Evolutionary conservation across 768 basidiomycete genomes (phyloP), one percentile per base, ranked within the genome.

Genomic region (Rhizopogon roseolus): DNA sequence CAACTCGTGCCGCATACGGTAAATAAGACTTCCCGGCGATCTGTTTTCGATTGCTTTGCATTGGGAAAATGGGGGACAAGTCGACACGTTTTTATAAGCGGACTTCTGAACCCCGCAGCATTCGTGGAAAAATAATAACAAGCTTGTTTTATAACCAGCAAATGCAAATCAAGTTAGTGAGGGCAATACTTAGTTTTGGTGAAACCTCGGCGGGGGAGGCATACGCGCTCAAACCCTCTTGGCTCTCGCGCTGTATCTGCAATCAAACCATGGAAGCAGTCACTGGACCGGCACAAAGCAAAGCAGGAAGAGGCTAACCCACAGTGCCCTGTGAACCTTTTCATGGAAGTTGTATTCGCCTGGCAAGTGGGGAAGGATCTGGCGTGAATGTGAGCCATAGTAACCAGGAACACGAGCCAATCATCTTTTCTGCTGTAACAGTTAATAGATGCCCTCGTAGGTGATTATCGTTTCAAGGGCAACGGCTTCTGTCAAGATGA

Each of bases 371-470:
- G 28, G 25, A 43, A 16, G 37, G 44, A 44, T 29, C 25, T 52
- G 37, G 34, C 25, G 48, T 29, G 43, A 40, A 40, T 25, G 32
- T 37, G 52, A 42, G 44, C 5, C 58, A 56, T 65, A 54, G 63
- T 55, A 57, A 65, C 66, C 43, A 49, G 22, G 49, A 14, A 36
- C 50, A 54, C 22, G 34, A 25, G 17, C 14, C 17, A 53, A 53
- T 52, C 51, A 36, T 6, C 16, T 52, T 27, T 8, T 29, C 29
- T 48, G 32, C 16, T 45, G 29, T 29, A n/a, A 17, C n/a, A 44
- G n/a, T 16, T 29, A 29, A 29, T 29, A 11, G 43, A 29, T 44
- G 9, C 42, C 43, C 17, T 29, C 14, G 44, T 17, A 8, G 7
- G 29, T 28, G 32, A 22, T 22, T 3, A 22, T 22, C 22, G 22